Evolutionary conservation across 169 alveolate genomes (phyloP), one percentile per base, ranked within the genome.

Genomic region (Eimeria praecox): DNA sequence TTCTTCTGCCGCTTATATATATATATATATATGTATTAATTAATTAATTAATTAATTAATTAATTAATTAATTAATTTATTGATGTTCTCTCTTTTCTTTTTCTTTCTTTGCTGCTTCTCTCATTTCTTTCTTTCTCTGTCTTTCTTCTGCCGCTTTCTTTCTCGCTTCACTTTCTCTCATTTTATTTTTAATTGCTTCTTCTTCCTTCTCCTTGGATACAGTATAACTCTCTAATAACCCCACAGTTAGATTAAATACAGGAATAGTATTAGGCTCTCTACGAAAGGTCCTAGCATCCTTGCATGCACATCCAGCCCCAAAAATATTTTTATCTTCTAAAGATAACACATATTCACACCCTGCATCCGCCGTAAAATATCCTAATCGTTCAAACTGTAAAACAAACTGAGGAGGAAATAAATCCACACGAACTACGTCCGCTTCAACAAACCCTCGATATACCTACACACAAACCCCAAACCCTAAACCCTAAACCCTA

Each of bases 311-410:
- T 52, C 46, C 64, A 44, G 88, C 42, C 44, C 78, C 75, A 46
- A 14, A 22, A 2, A 10, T 30, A 18, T 44, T 66, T 20, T 42
- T 62, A 46, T 98, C 97, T 33, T 54, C 96, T n/a, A n/a, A n/a
- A 10, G 94, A 49, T 52, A 64, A 94, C 46, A 97, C 98, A 46
- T 77, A 77, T 44, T 77, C 87, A 46, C 87, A 77, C 14, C 92
- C 97, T 18, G 75, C 93, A 95, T 98, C 99, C 82, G 95, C 97
- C 27, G 98, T 96, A 95, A 98, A 98, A 97, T 95, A 98, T 22
- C 99, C 99, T 18, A 97, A 89, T 9, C 99, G 97, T 92, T 98
- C 99, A 90, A 98, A 98, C 71, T 98, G 99, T 52, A 98, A 27
- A 42, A 95, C 64, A 16, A 85, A 49, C 90, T 90, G 95, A 1